phyloP scores from a whole-genome alignment of 495 filamentous ascomycete species.

The Penicillium herquei region DNA sequence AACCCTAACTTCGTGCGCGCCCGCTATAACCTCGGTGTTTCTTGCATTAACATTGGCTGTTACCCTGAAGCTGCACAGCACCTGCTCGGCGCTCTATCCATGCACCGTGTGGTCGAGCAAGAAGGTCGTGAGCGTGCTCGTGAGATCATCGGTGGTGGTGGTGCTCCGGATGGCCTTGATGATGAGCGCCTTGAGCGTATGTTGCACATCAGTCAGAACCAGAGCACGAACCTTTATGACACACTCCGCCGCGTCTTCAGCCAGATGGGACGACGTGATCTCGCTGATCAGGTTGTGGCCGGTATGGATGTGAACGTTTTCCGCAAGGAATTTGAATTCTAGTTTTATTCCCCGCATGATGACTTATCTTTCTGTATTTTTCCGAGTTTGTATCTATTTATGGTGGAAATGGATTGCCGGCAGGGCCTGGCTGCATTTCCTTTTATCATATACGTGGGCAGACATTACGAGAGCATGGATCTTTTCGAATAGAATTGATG shows the following conservation, averaged over 20 bases:
- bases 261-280: constrained; percentile 86
- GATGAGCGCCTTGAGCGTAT: constrained; percentile 76
- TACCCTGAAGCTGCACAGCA: constrained; percentile 91
- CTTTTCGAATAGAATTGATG: constrained; percentile 5
- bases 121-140: constrained; percentile 78
- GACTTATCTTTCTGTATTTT: constrained; percentile 2
- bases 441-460: not conserved
- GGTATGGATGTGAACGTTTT: constrained; percentile 92
- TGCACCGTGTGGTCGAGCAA: constrained; percentile 92
- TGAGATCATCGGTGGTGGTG: constrained; percentile 69
- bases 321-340: constrained; percentile 77
- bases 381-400: not conserved
- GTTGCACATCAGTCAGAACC: constrained; percentile 75
- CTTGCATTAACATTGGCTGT: constrained; percentile 96
- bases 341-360: constrained; percentile 21
- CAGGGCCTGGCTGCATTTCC: constrained; percentile 18
- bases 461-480: not conserved
- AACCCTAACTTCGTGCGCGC: constrained; percentile 95
- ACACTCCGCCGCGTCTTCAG: constrained; percentile 88
- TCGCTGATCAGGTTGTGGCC: constrained; percentile 79
- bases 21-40: constrained; percentile 93
- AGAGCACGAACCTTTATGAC: constrained; percentile 94
- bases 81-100: constrained; percentile 87
- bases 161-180: constrained; percentile 47
- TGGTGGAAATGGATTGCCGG: constrained; percentile 10